Evolutionary conservation across 345 rosid genomes (phyloP), one percentile per base, ranked within the genome.

Genomic region (Bruguiera sexangula): DNA sequence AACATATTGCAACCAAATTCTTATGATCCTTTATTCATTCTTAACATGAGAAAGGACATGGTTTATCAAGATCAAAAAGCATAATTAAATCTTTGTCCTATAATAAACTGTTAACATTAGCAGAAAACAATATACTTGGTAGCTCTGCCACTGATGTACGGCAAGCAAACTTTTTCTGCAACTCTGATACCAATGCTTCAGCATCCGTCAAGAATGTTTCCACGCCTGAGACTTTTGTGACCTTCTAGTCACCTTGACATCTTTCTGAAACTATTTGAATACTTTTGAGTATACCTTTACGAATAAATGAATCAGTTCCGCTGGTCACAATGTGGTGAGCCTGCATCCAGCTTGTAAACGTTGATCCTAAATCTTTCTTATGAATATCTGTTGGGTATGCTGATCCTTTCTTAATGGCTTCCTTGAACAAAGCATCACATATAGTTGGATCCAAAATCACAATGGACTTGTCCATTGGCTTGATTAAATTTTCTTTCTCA

Each of bases 111-210:
- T 60, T 11, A 6, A 46, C 18, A 51, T 1, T 16, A 60, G 32
- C 37, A 8, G 22, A 59, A 32, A 50, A 30, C 34, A 50, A 58
- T 22, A 58, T 70, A 94, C 97, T 93, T 37, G 93, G 96, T 56
- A 92, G 82, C 75, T 92, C 99, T 31, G 82, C 73, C 77, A 88
- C 86, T 6, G 99, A 77, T 61, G 96, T 89, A 77, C 99, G 90
- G 74, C 97, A 92, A 73, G 99, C 99, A 80, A 86, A 87, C 80
- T 94, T 94, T 82, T 95, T 95, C 87, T 92, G 99, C 83, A 95
- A 77, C 75, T 95, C 99, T 27, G 97, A 89, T 54, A 96, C 99
- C 73, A 90, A 73, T 51, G 89, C 78, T 75, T 95, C 99, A 64
- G 96, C 89, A 46, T 88, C 93, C 26, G 92, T 69, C 79, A 92